Base-by-base conservation (phyloP, 768 basidiomycete species). In the Naganishia vishniacii region DNA sequence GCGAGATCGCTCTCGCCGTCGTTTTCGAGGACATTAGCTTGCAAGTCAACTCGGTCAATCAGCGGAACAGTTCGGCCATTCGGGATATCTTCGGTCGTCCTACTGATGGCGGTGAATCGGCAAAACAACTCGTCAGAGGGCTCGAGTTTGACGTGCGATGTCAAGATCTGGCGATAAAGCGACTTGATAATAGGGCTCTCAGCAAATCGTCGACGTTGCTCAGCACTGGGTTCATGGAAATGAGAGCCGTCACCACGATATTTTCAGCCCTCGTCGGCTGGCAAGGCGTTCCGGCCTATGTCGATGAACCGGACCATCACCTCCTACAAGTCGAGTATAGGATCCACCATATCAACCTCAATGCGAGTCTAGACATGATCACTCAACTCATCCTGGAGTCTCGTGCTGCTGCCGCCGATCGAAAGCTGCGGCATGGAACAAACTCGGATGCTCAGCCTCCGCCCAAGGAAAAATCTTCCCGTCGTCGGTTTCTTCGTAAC, bases 271-370 rank as follows among this genome's bases (percentile, higher is more conserved):
- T 42, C 16, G 16, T 42, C 15, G 45, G 61, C 31, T 47, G 47
- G 61, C 29, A 32, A 37, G 53, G 31, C 4, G 15, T 34, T 18
- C 32, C 61, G 15, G 28, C 53, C 2, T 56, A 56, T 13, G 20
- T 56, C 37, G 61, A 62, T 28, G 45, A 62, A 40, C 47, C 61
- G 13, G 23, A 62, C 37, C 34, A 62, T 20, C 28, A 40, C 12
- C 45, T 62, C 15, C 6, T 48, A n/a, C 61, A 62, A 28, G n/a
- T 48, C n/a, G 45, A 46, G 37, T 28, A 6, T 47, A 62, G 48
- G n/a, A 26, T 40, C 2, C 25, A 40, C 26, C 45, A 48, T 25
- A 18, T 62, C 18, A 1, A 62, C 46, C 12, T 46, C 3, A 1
- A 62, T n/a, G n/a, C 34, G 3, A 47, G 45, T 28, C 16, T 40